Conservation (phyloP, 257 asterid species). For the Solanum pinnatisectum region DNA sequence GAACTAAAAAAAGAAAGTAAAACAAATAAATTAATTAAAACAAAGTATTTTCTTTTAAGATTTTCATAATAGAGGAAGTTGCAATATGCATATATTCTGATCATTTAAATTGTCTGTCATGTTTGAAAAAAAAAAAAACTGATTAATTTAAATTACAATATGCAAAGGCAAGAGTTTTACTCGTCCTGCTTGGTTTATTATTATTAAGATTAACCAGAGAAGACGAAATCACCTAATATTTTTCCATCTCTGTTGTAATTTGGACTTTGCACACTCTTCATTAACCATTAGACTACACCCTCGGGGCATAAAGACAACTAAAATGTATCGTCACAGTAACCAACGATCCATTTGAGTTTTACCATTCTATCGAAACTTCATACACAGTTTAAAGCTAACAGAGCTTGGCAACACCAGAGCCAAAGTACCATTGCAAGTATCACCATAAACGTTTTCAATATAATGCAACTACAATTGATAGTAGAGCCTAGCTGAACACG, state of each 20-base stretch:
- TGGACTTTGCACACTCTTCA: not conserved
- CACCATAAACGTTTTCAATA: not conserved
- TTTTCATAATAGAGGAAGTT: not conserved
- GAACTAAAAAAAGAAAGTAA: too few relatives aligned
- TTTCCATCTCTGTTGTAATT: not conserved
- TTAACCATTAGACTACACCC: not conserved
- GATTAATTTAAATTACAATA: not conserved
- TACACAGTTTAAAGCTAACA: not conserved
- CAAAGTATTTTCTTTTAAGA: not conserved
- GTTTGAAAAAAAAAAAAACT: not conserved
- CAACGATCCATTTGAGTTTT: not conserved
- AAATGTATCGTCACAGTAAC: not conserved
- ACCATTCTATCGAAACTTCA: not conserved
- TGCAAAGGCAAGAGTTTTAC: not conserved
- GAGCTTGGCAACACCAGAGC: not conserved
- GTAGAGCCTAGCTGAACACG: not conserved
- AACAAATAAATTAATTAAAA: too few relatives aligned
- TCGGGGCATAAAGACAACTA: not conserved
- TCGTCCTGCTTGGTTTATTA: not conserved
- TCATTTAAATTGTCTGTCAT: not conserved
- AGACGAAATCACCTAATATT: not conserved
- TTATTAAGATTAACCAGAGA: fast-evolving
- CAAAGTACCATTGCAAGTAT: not conserved
- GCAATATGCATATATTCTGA: not conserved
- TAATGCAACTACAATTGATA: not conserved